Percentiles rank a stretch among this genome's conserved stretches.
These are phyloP conservation scores for Lipomyces kockii DNA, from an alignment of 805 yeast species.

Conservation along the genomic window DNA sequence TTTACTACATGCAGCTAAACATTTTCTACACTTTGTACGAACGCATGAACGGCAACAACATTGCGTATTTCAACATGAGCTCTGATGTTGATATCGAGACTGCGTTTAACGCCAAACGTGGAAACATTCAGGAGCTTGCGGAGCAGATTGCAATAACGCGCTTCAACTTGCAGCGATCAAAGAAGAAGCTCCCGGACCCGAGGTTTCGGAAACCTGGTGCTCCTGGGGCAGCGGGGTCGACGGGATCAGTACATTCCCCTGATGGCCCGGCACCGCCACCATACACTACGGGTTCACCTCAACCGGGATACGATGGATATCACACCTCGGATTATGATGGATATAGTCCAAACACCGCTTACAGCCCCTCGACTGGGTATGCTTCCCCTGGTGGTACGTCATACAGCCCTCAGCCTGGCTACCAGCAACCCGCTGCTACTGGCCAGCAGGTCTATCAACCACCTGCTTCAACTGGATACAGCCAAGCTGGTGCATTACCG, in stretches of 20 bases:
- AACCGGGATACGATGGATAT: slow-evolving; percentile 2
- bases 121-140: slow-evolving; percentile 85
- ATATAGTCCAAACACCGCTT: neutral
- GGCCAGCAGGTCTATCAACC: slow-evolving; percentile 15
- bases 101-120: slow-evolving; percentile 79
- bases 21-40: slow-evolving; percentile 90
- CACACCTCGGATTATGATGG: slow-evolving; percentile 6
- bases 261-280: slow-evolving; percentile 46
- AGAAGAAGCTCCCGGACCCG: slow-evolving; percentile 24
- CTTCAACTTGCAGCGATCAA: slow-evolving; percentile 55
- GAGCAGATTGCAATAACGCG: slow-evolving; percentile 90
- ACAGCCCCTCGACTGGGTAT: slow-evolving; percentile 7
- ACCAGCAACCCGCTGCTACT: slow-evolving; percentile 18
- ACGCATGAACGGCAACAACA: slow-evolving; percentile 93
- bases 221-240: slow-evolving; percentile 35
- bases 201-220: slow-evolving; percentile 36
- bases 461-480: slow-evolving; percentile 6
- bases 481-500: slow-evolving; percentile 17
- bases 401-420: slow-evolving; percentile 12
- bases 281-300: slow-evolving; percentile 14
- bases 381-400: slow-evolving; percentile 7
- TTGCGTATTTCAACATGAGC: slow-evolving; percentile 89
- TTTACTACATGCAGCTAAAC: slow-evolving; percentile 97
- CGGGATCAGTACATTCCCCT: slow-evolving; percentile 3
- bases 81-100: slow-evolving; percentile 71